These are phyloP conservation scores for Alternaria solani DNA, from an alignment of 2,329 filamentous ascomycete genomes.

Conservation along the genomic window DNA sequence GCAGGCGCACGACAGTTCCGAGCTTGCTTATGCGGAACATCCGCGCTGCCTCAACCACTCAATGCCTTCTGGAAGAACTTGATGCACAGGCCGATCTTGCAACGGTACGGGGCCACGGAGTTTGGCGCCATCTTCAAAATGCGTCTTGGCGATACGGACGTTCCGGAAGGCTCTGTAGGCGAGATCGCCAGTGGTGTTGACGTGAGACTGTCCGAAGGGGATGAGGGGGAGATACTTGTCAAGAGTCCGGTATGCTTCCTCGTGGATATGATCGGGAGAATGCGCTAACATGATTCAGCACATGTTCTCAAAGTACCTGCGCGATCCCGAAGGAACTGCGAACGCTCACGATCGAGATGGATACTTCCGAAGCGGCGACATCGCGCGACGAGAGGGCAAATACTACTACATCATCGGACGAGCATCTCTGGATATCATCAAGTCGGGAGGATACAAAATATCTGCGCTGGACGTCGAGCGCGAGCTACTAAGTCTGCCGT, in stretches of 20 bases:
- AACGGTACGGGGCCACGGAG: slow-evolving; percentile 57
- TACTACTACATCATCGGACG: slow-evolving; percentile 64
- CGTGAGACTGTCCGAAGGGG: slow-evolving; percentile 53
- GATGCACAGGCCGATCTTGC: slow-evolving; percentile 54
- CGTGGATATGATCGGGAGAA: background rate
- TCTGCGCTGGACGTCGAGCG: slow-evolving; percentile 64
- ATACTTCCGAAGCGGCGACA: slow-evolving; percentile 61
- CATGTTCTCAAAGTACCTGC: slow-evolving; percentile 53
- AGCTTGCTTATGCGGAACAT: slow-evolving; percentile 57
- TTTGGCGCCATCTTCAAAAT: slow-evolving; percentile 56
- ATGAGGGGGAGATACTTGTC: slow-evolving; percentile 59
- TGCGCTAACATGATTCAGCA: slow-evolving; percentile 29
- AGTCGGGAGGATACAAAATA: slow-evolving; percentile 65
- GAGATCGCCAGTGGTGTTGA: slow-evolving; percentile 51
- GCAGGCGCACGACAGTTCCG: slow-evolving; percentile 53
- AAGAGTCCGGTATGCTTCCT: slow-evolving; percentile 42
- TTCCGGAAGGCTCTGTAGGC: slow-evolving; percentile 47
- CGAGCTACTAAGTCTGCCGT: slow-evolving; percentile 59
- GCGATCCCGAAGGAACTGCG: slow-evolving; percentile 55
- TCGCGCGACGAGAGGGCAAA: slow-evolving; percentile 50
- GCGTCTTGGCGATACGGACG: slow-evolving; percentile 41
- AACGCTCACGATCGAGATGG: slow-evolving; percentile 58
- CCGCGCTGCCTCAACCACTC: slow-evolving; percentile 59
- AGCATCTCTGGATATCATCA: slow-evolving; percentile 63
- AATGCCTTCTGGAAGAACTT: slow-evolving; percentile 60